Base-by-base conservation (phyloP, 495 filamentous ascomycete species). In the Aspergillus affinis region DNA sequence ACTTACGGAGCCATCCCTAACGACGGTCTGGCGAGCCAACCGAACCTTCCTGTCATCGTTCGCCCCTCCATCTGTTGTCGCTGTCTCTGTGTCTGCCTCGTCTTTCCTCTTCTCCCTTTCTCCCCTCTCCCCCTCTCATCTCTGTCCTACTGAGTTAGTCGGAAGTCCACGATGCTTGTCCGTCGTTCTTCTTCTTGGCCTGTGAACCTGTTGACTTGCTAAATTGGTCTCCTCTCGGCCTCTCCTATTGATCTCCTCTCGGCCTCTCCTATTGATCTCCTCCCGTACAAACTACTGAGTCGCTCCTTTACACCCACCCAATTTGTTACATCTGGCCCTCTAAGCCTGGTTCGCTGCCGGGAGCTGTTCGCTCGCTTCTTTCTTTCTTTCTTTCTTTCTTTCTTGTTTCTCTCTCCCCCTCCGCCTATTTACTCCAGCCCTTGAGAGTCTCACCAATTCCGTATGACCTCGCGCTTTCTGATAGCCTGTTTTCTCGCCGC, bases 101-200 rank as follows among this genome's bases (percentile, higher is more conserved):
- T 46, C 46, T 48, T 17, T 49, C 20, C 36, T 23, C 44, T 18
- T 48, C 54, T 44, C 26, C 46, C 21, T 51, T 20, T 58, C 20
- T 52, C 52, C n/a, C 55, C 53, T 18, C 32, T 30, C 51, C 46
- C 21, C 26, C 47, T 30, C 45, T 20, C n/a, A 23, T 36, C 20
- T 48, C 47, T 50, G 20, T 59, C 48, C 30, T n/a, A n/a, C n/a
- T n/a, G n/a, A n/a, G n/a, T n/a, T 59, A 48, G 30, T n/a, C 17
- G 46, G 51, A 32, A 48, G 19, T 44, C 30, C 63, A 58, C 48
- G 54, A 69, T 69, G 66, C 66, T 57, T 57, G 62, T 47, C 54
- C 63, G 60, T 59, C 59, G 54, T 61, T 48, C 19, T 29, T 62
- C 44, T 44, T 44, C 20, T 46, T 58, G 55, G 48, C 60, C 51